Percentiles rank a stretch among this genome's conserved stretches.
Conservation (phyloP, 2,329 filamentous ascomycete species). For the Diatrype stigma region DNA sequence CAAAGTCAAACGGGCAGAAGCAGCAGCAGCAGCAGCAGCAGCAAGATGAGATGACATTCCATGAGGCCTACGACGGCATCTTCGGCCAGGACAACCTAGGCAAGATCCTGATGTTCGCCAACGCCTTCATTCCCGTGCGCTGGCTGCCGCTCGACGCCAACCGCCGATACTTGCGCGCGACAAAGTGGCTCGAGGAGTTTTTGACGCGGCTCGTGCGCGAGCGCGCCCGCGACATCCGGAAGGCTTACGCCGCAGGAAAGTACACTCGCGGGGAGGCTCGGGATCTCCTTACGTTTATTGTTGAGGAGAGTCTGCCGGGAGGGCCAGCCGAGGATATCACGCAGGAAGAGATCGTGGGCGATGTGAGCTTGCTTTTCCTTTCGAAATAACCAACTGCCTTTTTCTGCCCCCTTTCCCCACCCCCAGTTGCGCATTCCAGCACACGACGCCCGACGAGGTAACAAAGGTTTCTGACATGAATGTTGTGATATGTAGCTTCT, state of each 20-base stretch:
- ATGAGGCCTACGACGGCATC: conserved; percentile 9
- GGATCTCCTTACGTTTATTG: conserved; percentile 10
- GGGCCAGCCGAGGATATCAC: conserved; percentile 16
- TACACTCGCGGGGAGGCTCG: conserved; percentile 2
- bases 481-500: conserved; percentile 17
- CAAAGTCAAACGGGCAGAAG: too few species aligned
- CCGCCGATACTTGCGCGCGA: conserved; percentile 6
- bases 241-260: not conserved
- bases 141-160: conserved; percentile 9
- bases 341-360: conserved; percentile 25
- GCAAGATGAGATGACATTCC: conserved; percentile 2
- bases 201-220: conserved; percentile 5
- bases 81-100: conserved; percentile 6
- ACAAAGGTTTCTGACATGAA: too few species aligned
- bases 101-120: conserved; percentile 7
- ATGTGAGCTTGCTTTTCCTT: conserved; percentile 4
- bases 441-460: too few species aligned
- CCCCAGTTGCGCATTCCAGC: too few species aligned
- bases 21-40: not conserved
- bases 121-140: conserved; percentile 7
- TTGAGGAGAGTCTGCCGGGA: conserved; percentile 13
- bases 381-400: not conserved
- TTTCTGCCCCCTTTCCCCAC: too few species aligned
- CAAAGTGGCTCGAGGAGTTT: conserved; percentile 4
- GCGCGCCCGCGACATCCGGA: not conserved